A percentile compares a stretch with the other conserved stretches of the same genome.
Evolutionary conservation across 352 stramenopile genomes (phyloP).

Genomic region (Phytophthora hibernalis): DNA sequence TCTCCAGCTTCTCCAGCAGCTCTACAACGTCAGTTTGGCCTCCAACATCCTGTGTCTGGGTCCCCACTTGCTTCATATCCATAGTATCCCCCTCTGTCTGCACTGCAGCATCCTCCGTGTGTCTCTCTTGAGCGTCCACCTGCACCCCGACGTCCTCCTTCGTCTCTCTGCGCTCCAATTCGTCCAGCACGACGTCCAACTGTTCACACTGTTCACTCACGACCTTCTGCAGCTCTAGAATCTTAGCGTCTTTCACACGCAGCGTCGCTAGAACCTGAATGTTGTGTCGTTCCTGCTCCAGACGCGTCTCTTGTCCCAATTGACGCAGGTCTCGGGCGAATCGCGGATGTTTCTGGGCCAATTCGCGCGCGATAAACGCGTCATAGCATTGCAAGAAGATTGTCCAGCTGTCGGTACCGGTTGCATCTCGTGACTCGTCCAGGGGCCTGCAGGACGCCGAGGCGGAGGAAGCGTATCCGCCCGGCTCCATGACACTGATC

Average conservation of each 20-base stretch:
- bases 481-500: constrained; percentile 8
- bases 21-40: not conserved
- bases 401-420: constrained; percentile 13
- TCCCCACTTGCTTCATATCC: not conserved
- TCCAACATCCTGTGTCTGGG: constrained; percentile 12
- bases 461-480: not conserved
- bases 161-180: constrained; percentile 36
- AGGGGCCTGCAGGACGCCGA: not conserved
- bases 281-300: constrained; percentile 34
- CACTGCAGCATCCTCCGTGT: constrained; percentile 16
- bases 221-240: constrained; percentile 21
- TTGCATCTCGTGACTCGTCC: not conserved
- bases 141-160: constrained; percentile 28
- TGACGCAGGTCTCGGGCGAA: constrained; percentile 25
- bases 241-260: constrained; percentile 28
- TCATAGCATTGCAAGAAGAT: constrained; percentile 33
- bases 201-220: constrained; percentile 36
- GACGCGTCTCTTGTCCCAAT: constrained; percentile 27
- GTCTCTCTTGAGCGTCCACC: not conserved
- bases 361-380: constrained; percentile 25
- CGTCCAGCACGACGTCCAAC: constrained; percentile 38
- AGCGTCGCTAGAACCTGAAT: constrained; percentile 35
- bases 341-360: constrained; percentile 30
- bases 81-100: constrained; percentile 18
- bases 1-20: constrained; percentile 34